Evolutionary conservation across 441 rosid species (phyloP).

Genomic region (Raphanus hybrid): DNA sequence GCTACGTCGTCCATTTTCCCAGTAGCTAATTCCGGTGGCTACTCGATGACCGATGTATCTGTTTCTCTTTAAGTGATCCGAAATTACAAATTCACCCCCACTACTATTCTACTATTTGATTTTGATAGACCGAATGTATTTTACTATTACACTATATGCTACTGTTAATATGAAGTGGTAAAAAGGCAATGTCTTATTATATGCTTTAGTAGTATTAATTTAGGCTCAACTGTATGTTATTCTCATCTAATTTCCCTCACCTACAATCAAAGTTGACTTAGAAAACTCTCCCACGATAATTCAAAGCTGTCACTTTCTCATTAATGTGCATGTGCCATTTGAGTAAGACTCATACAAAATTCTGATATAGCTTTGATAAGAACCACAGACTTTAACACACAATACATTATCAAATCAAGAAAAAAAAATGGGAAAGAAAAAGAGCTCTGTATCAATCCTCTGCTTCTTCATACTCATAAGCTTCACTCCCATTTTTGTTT

Average conservation of each 20-base stretch:
- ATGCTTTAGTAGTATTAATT: too few relatives aligned
- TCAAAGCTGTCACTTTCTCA: not conserved
- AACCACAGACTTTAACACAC: not conserved
- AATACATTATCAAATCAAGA: not conserved
- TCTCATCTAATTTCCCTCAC: not conserved
- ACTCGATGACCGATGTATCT: slow-evolving; percentile 1
- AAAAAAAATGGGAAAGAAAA: slow-evolving; percentile 3
- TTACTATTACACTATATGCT: too few relatives aligned
- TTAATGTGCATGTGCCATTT: not conserved
- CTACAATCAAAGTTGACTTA: not conserved
- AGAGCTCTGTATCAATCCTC: slow-evolving; percentile 21
- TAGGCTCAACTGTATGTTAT: not conserved
- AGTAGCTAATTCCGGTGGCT: slow-evolving; percentile 12
- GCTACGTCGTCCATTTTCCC: slow-evolving; percentile 44
- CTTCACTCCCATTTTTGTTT: slow-evolving; percentile 3
- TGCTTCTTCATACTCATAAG: slow-evolving; percentile 18
- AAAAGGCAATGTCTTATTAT: too few relatives aligned
- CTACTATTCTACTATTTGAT: too few relatives aligned
- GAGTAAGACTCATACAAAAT: not conserved
- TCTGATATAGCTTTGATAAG: not conserved
- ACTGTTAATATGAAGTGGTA: too few relatives aligned
- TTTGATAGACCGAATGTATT: too few relatives aligned
- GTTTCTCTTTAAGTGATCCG: not conserved
- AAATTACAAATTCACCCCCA: slow-evolving; percentile 4
- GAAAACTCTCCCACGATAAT: not conserved